phyloP scores from a whole-genome alignment of 768 basidiomycete genomes.

The Mycena venus region DNA sequence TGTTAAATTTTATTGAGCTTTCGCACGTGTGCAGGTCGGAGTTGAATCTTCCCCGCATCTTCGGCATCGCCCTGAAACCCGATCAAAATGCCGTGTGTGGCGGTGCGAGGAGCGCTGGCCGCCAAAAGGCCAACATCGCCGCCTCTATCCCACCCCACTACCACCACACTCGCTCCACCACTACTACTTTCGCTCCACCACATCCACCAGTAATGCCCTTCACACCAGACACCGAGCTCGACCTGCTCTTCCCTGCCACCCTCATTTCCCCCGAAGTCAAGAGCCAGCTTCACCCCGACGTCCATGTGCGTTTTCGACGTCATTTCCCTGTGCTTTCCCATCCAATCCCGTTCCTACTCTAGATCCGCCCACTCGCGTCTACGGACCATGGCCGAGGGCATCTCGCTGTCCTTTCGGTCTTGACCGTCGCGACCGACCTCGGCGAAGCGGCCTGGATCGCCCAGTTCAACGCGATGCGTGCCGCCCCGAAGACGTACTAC shows the following conservation, averaged over 20 bases:
- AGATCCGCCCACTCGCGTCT: slow-evolving; percentile 93
- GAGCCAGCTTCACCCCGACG: slow-evolving; percentile 68
- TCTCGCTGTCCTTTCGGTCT: slow-evolving; percentile 82
- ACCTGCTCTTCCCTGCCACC: slow-evolving; percentile 82
- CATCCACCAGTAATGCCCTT: slow-evolving; percentile 43
- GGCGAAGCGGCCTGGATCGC: slow-evolving; percentile 76
- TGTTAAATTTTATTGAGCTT: too few relatives aligned
- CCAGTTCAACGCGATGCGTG: slow-evolving; percentile 75
- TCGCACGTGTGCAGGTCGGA: too few relatives aligned
- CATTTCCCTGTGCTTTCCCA: not conserved
- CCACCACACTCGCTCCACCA: slow-evolving; percentile 15
- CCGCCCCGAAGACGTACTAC: slow-evolving; percentile 78
- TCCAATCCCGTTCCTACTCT: not conserved
- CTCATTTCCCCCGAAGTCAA: slow-evolving; percentile 79
- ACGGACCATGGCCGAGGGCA: slow-evolving; percentile 89
- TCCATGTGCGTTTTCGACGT: slow-evolving; percentile 69
- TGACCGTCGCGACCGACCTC: slow-evolving; percentile 78
- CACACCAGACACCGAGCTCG: slow-evolving; percentile 75
- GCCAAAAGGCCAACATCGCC: not conserved
- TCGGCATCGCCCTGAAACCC: slow-evolving; percentile 12
- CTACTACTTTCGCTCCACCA: slow-evolving; percentile 13
- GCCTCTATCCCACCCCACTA: slow-evolving; percentile 15
- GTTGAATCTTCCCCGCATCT: not conserved
- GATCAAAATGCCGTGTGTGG: slow-evolving; percentile 17
- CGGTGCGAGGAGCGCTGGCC: slow-evolving; percentile 14